phyloP scores from a whole-genome alignment of 2,329 filamentous ascomycete genomes.

The Clonostachys byssicola region DNA sequence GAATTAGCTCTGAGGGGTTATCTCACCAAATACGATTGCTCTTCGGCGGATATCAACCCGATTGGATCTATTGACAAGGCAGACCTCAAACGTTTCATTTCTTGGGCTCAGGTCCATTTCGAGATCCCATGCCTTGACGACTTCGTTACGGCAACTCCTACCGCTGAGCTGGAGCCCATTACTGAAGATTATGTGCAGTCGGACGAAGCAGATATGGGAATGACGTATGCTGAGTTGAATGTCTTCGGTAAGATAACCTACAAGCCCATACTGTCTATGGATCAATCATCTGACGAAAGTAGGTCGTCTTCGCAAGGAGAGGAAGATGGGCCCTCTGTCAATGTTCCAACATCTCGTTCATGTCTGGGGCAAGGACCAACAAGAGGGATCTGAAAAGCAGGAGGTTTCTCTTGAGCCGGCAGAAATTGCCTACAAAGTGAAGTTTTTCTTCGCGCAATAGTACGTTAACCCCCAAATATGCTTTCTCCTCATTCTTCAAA shows the following conservation, averaged over 20 bases:
- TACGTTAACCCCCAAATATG: slow-evolving; percentile 6
- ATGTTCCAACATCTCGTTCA: slow-evolving; percentile 29
- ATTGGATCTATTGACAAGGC: slow-evolving; percentile 45
- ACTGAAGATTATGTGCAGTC: slow-evolving; percentile 19
- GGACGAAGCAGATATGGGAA: slow-evolving; percentile 26
- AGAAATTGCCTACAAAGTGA: slow-evolving; percentile 36
- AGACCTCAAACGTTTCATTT: slow-evolving; percentile 62
- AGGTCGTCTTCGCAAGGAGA: slow-evolving; percentile 25
- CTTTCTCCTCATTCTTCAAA: neutral
- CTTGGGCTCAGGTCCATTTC: slow-evolving; percentile 51
- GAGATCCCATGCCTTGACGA: slow-evolving; percentile 57
- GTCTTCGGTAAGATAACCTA: slow-evolving; percentile 19
- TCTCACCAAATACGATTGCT: slow-evolving; percentile 24
- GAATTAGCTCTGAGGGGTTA: slow-evolving; percentile 2
- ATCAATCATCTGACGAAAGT: neutral
- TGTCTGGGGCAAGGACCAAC: slow-evolving; percentile 24
- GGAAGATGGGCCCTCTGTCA: slow-evolving; percentile 34
- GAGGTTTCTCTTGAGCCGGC: slow-evolving; percentile 14
- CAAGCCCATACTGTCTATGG: neutral
- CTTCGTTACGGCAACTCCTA: slow-evolving; percentile 56
- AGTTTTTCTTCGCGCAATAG: slow-evolving; percentile 42
- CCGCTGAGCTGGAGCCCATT: slow-evolving; percentile 44
- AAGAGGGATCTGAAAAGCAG: slow-evolving; percentile 1
- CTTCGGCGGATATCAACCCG: slow-evolving; percentile 5
- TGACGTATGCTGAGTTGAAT: slow-evolving; percentile 34